A percentile compares a stretch with the other conserved stretches of the same genome.
Evolutionary conservation across 2,329 filamentous ascomycete genomes (phyloP).

Genomic region (Drechslerella dactyloides): DNA sequence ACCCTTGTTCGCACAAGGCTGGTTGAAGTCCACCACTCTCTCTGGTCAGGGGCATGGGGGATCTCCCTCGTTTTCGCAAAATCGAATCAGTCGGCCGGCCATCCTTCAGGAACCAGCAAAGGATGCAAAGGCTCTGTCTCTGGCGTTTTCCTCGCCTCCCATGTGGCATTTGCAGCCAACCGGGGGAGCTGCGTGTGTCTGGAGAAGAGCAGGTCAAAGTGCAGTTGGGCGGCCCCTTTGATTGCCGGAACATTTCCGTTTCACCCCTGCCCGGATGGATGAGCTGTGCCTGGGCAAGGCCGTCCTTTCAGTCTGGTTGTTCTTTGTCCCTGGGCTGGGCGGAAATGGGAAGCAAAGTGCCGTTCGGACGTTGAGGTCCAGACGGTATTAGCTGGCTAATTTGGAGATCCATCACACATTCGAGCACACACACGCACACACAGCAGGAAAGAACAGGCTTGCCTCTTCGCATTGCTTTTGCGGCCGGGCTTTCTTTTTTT

Average conservation of each 20-base stretch:
- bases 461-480: conserved; percentile 31
- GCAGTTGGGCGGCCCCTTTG: conserved; percentile 45
- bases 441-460: conserved; percentile 26
- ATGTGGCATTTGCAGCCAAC: conserved; percentile 51
- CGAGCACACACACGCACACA: conserved; percentile 35
- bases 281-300: conserved; percentile 2
- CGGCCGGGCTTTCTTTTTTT: conserved; percentile 4
- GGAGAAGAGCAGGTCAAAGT: background rate
- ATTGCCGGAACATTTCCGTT: conserved; percentile 48
- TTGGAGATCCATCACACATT: conserved; percentile 21
- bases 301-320: no score
- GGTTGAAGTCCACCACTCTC: background rate
- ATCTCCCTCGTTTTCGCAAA: conserved; percentile 23
- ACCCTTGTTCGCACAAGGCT: conserved; percentile 33
- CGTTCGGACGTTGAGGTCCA: conserved; percentile 24
- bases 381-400: conserved; percentile 19
- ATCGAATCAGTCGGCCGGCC: conserved; percentile 13
- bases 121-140: conserved; percentile 14
- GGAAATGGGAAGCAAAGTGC: conserved; percentile 43
- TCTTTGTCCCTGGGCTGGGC: conserved; percentile 6
- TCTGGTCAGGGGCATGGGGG: conserved; percentile 1
- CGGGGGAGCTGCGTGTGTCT: conserved; percentile 38
- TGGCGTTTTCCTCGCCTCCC: conserved; percentile 22
- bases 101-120: conserved; percentile 8
- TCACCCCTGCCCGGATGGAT: conserved; percentile 25